Conservation (phyloP, 163 green algal species). For the Trebouxiophyceae sp. region DNA sequence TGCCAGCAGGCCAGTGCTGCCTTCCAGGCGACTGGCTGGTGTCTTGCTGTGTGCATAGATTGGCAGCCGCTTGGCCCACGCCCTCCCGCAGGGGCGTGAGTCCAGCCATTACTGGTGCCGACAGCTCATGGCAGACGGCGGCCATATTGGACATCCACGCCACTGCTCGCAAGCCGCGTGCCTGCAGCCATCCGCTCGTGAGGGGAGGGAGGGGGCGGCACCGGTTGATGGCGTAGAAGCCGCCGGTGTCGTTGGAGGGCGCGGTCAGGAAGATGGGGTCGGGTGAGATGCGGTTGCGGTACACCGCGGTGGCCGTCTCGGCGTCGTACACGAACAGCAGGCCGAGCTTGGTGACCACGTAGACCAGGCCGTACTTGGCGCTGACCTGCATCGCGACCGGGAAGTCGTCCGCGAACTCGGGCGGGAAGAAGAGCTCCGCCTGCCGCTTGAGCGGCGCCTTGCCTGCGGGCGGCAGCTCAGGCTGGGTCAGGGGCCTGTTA, state of each 20-base stretch:
- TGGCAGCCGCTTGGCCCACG: no score
- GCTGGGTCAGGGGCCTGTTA: no score
- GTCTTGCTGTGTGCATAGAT: no score
- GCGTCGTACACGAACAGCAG: conserved; percentile 96
- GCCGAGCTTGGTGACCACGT: conserved; percentile 96
- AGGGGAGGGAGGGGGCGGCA: conserved; percentile 2
- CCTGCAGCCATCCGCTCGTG: no score
- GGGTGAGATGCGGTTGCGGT: conserved; percentile 90
- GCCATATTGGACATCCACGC: no score
- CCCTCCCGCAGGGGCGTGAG: no score
- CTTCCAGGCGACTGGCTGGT: no score
- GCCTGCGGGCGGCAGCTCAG: no score
- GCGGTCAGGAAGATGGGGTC: conserved; percentile 95
- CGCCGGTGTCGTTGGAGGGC: conserved; percentile 59
- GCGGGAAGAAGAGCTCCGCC: conserved; percentile 98
- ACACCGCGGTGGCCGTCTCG: conserved; percentile 93
- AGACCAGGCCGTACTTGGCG: conserved; percentile 93
- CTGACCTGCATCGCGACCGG: conserved; percentile 92
- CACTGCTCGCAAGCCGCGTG: no score
- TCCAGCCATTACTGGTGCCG: no score
- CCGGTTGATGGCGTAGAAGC: conserved; percentile 92
- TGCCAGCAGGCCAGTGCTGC: no score
- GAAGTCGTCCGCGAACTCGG: conserved; percentile 98
- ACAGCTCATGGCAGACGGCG: no score
- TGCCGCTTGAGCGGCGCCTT: conserved; percentile 65